These are phyloP conservation scores for Plantago ovata DNA, from an alignment of 257 asterid species.

Conservation along the genomic window DNA sequence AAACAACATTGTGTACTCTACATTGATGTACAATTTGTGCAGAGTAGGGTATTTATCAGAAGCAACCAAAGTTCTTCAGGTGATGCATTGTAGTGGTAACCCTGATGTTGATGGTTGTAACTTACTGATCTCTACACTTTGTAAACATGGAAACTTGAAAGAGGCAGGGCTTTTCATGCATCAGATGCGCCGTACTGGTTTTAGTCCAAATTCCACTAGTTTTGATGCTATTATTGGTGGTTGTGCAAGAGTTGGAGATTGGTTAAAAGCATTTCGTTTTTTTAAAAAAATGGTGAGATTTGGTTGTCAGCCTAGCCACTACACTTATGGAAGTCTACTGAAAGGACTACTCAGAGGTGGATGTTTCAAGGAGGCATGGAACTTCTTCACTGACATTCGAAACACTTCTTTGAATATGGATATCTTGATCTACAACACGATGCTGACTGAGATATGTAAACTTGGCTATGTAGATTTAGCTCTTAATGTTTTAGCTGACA, in stretches of 20 bases:
- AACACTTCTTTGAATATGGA: conserved; percentile 40
- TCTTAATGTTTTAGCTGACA: conserved; percentile 47
- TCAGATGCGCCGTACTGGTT: conserved; percentile 46
- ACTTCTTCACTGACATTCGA: conserved; percentile 49
- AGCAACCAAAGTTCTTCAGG: conserved; percentile 46
- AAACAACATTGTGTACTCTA: conserved; percentile 50
- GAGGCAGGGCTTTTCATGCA: conserved; percentile 71
- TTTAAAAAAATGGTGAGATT: conserved; percentile 59
- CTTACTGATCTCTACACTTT: conserved; percentile 58
- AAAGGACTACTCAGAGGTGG: conserved; percentile 78
- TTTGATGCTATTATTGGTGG: conserved; percentile 65
- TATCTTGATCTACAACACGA: conserved; percentile 50
- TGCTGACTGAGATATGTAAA: conserved; percentile 52
- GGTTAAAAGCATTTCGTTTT: conserved; percentile 51
- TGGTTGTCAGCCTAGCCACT: conserved; percentile 57
- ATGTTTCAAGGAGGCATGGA: conserved; percentile 42
- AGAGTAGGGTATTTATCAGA: conserved; percentile 43
- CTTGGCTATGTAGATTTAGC: conserved; percentile 45
- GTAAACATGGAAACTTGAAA: conserved; percentile 46
- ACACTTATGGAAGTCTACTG: conserved; percentile 62
- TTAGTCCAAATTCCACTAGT: conserved; percentile 49
- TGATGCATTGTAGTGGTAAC: conserved; percentile 53
- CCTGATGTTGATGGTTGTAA: conserved; percentile 53
- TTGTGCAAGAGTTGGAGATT: conserved; percentile 50
- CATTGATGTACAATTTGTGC: conserved; percentile 62